These are phyloP conservation scores for Coemansia sp. DNA, from an alignment of 192 early-diverging fungal genomes.

Conservation along the genomic window DNA sequence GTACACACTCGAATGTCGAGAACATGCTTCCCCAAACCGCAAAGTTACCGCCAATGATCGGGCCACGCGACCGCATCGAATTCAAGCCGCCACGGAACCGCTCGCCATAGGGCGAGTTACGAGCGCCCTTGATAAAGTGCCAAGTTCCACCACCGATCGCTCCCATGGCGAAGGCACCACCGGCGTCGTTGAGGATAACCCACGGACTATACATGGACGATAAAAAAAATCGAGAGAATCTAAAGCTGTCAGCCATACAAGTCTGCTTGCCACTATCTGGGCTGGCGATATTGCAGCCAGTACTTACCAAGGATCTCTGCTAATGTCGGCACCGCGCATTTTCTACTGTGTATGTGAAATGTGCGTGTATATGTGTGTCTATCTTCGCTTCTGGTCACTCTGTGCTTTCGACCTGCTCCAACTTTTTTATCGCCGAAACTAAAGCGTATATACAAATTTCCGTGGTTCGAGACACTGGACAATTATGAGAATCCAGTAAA, in stretches of 20 bases:
- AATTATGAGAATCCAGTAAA: neutral
- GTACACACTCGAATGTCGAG: conserved; percentile 93
- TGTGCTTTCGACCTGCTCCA: neutral
- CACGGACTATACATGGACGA: conserved; percentile 59
- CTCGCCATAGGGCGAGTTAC: conserved; percentile 96
- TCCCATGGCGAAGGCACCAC: conserved; percentile 94
- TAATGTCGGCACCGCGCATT: conserved; percentile 53
- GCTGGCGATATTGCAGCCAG: neutral
- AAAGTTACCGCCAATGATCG: conserved; percentile 97
- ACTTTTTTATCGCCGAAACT: neutral
- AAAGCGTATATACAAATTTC: neutral
- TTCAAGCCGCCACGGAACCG: conserved; percentile 83
- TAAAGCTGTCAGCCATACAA: neutral
- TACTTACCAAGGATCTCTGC: conserved; percentile 55
- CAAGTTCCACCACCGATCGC: conserved; percentile 93
- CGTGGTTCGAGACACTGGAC: neutral
- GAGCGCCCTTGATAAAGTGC: conserved; percentile 98
- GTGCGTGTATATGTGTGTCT: neutral
- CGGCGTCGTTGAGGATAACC: conserved; percentile 83
- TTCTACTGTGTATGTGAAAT: neutral
- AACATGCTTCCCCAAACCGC: conserved; percentile 99
- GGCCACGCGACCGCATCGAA: conserved; percentile 90
- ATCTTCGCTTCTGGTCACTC: neutral
- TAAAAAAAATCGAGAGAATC: neutral
- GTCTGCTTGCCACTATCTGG: neutral